Conservation (phyloP, 768 basidiomycete genomes). For the Lactarius indigo region DNA sequence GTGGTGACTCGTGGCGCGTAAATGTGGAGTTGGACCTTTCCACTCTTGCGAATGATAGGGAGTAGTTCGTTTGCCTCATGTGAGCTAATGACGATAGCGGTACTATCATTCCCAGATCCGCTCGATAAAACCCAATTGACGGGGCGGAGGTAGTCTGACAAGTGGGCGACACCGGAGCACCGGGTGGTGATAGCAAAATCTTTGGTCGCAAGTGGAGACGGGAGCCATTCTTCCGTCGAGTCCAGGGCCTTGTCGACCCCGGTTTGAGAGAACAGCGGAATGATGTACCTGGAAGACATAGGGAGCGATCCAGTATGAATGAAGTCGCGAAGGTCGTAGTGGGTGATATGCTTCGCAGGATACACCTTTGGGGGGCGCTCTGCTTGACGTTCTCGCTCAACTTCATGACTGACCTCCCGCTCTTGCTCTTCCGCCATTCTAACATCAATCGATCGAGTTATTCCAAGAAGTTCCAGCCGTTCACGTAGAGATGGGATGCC, state of each 20-base stretch:
- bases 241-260: no score
- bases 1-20: constrained; percentile 12
- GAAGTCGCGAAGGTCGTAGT: background rate
- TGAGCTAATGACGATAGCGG: background rate
- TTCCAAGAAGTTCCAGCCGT: background rate
- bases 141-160: constrained; percentile 20
- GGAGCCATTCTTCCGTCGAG: background rate
- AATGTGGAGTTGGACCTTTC: constrained; percentile 13
- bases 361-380: background rate
- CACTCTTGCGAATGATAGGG: constrained; percentile 11
- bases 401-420: background rate
- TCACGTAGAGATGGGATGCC: background rate
- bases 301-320: background rate
- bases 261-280: background rate
- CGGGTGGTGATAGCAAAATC: background rate
- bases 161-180: background rate
- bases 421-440: constrained; percentile 7
- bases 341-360: background rate
- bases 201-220: background rate
- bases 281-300: background rate
- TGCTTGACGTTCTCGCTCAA: background rate
- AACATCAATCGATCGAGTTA: background rate
- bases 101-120: background rate
- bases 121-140: constrained; percentile 8
- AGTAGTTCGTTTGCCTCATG: constrained; percentile 16